phyloP scores from a whole-genome alignment of 2,329 filamentous ascomycete genomes.

The Aspergillus calidoustus region DNA sequence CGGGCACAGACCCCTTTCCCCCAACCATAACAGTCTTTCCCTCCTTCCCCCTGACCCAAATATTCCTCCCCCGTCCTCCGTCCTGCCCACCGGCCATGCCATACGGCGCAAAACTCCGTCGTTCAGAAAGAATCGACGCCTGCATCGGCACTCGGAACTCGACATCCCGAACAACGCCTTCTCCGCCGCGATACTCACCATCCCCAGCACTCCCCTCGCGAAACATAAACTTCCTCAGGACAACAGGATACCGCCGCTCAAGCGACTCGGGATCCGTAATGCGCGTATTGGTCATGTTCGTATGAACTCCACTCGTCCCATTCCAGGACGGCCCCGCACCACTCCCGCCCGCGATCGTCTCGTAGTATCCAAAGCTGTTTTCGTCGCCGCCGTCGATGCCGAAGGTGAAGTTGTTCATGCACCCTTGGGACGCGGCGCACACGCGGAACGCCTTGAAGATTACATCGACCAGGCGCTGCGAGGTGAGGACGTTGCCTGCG shows the following conservation, averaged over 20 bases:
- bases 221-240: conserved; percentile 73
- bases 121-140: conserved; percentile 77
- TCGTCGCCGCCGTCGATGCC: conserved; percentile 73
- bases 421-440: conserved; percentile 75
- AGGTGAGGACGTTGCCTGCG: conserved; percentile 70
- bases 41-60: conserved; percentile 79
- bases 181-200: conserved; percentile 71
- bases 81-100: conserved; percentile 83
- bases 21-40: conserved; percentile 17
- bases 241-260: conserved; percentile 76
- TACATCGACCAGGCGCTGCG: conserved; percentile 80
- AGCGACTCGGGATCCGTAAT: conserved; percentile 85
- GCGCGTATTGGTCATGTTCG: conserved; percentile 85
- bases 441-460: conserved; percentile 79
- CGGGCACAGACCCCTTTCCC: too few relatives aligned
- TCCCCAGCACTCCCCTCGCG: conserved; percentile 66
- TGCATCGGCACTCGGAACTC: conserved; percentile 82
- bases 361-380: conserved; percentile 83
- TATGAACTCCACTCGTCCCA: conserved; percentile 77
- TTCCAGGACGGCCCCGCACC: conserved; percentile 78
- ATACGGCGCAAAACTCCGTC: conserved; percentile 76
- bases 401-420: conserved; percentile 87
- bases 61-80: conserved; percentile 76
- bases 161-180: conserved; percentile 82
- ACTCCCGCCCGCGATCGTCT: conserved; percentile 80